phyloP scores from a whole-genome alignment of 2,329 filamentous ascomycete species.

The Didymella pomorum region DNA sequence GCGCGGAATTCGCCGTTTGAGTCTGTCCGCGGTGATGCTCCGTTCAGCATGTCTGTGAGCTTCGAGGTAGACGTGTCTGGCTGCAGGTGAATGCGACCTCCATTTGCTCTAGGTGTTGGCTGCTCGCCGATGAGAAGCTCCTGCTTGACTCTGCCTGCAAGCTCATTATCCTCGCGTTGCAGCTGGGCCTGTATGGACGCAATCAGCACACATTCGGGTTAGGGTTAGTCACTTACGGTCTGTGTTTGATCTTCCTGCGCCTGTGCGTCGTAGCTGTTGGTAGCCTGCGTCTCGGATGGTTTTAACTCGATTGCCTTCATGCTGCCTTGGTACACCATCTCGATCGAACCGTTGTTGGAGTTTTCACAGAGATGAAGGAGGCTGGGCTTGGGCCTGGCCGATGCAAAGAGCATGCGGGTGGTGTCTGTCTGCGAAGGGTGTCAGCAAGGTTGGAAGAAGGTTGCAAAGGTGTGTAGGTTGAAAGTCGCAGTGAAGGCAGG shows the following conservation, averaged over 20 bases:
- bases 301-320: slow-evolving; percentile 30
- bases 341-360: slow-evolving; percentile 32
- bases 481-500: slow-evolving; percentile 18
- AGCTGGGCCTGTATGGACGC: neutral
- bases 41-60: slow-evolving; percentile 42
- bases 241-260: slow-evolving; percentile 5
- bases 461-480: neutral
- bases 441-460: slow-evolving; percentile 15
- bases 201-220: neutral
- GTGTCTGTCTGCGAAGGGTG: slow-evolving; percentile 33
- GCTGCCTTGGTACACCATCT: slow-evolving; percentile 39
- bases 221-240: neutral
- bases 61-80: slow-evolving; percentile 35
- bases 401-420: slow-evolving; percentile 34
- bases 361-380: slow-evolving; percentile 19
- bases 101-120: slow-evolving; percentile 3
- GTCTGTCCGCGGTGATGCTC: slow-evolving; percentile 28
- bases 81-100: slow-evolving; percentile 14
- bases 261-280: slow-evolving; percentile 5
- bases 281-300: slow-evolving; percentile 21
- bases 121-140: slow-evolving; percentile 29
- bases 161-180: slow-evolving; percentile 15
- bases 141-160: slow-evolving; percentile 30
- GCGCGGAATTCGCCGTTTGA: slow-evolving; percentile 31
- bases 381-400: slow-evolving; percentile 19